phyloP scores from a whole-genome alignment of 495 filamentous ascomycete species.

The Hapsidospora chrysogenum region DNA sequence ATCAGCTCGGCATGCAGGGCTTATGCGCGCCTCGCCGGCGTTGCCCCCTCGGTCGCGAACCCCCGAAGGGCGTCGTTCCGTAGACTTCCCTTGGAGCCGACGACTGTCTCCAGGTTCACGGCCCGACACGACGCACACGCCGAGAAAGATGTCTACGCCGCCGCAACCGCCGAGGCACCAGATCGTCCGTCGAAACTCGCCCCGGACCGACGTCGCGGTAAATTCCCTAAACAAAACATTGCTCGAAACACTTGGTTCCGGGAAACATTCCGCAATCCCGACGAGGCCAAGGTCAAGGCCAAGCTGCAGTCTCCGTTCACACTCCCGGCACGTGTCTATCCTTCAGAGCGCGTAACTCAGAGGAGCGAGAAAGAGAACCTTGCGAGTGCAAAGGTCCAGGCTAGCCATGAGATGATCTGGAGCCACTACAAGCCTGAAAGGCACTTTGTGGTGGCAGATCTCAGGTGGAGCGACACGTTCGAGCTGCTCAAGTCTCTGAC shows the following conservation, averaged over 20 bases:
- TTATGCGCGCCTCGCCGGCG: slow-evolving; percentile 6
- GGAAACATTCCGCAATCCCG: not conserved
- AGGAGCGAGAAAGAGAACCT: not conserved
- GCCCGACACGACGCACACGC: too few relatives aligned
- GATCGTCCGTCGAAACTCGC: not conserved
- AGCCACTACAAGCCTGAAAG: too few relatives aligned
- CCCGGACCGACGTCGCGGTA: not conserved
- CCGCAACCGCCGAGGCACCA: not conserved
- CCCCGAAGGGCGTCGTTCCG: not conserved
- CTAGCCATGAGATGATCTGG: not conserved
- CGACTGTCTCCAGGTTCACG: not conserved
- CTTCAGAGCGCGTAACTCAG: not conserved
- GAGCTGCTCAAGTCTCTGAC: slow-evolving; percentile 1
- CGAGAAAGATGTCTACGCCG: too few relatives aligned
- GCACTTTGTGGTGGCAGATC: not conserved
- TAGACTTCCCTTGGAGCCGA: not conserved
- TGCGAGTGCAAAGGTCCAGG: not conserved
- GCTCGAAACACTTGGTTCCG: not conserved
- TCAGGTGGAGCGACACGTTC: slow-evolving; percentile 1
- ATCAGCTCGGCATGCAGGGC: slow-evolving; percentile 8
- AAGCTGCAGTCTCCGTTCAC: slow-evolving; percentile 1
- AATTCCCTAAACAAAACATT: not conserved
- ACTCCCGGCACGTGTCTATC: slow-evolving; percentile 1
- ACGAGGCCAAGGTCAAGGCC: not conserved
- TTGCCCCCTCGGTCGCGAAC: not conserved